Conservation (phyloP, 1,139 yeast genomes). For the Blastobotrys serpentis region DNA sequence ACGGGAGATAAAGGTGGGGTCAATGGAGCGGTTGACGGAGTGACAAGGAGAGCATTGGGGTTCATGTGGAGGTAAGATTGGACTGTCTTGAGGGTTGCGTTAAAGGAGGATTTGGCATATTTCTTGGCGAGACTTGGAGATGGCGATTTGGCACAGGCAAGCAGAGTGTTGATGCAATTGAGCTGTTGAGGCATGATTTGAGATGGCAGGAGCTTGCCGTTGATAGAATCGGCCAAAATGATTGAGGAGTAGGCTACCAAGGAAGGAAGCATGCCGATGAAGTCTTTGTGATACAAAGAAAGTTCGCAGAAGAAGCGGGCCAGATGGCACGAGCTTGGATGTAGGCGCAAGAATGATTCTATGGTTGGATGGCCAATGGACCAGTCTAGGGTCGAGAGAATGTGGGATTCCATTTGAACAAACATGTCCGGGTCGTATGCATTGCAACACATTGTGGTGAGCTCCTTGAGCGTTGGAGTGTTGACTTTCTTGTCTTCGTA, state of each 20-base stretch:
- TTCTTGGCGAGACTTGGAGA: conserved; percentile 41
- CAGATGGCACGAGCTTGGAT: conserved; percentile 29
- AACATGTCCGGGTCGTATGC: conserved; percentile 94
- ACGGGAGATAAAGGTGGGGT: conserved; percentile 13
- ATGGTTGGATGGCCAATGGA: conserved; percentile 59
- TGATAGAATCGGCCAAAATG: conserved; percentile 61
- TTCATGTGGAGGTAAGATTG: neutral
- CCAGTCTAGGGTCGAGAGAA: conserved; percentile 85
- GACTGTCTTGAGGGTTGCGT: conserved; percentile 18
- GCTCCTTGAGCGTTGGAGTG: conserved; percentile 78
- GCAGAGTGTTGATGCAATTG: conserved; percentile 36
- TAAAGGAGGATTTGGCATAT: conserved; percentile 28
- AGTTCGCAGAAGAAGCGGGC: conserved; percentile 75
- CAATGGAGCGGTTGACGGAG: conserved; percentile 9
- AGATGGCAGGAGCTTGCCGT: conserved; percentile 36
- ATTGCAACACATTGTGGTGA: conserved; percentile 75
- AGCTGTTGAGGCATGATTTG: conserved; percentile 27
- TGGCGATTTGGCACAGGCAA: conserved; percentile 38
- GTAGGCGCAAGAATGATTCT: conserved; percentile 38
- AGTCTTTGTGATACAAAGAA: conserved; percentile 68
- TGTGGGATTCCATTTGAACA: conserved; percentile 93
- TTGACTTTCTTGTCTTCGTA: conserved; percentile 88
- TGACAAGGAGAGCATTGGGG: conserved; percentile 25
- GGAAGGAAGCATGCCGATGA: conserved; percentile 60
- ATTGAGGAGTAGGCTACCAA: conserved; percentile 68